phyloP scores from a whole-genome alignment of 2,329 filamentous ascomycete species.

The Monosporascus ibericus region DNA sequence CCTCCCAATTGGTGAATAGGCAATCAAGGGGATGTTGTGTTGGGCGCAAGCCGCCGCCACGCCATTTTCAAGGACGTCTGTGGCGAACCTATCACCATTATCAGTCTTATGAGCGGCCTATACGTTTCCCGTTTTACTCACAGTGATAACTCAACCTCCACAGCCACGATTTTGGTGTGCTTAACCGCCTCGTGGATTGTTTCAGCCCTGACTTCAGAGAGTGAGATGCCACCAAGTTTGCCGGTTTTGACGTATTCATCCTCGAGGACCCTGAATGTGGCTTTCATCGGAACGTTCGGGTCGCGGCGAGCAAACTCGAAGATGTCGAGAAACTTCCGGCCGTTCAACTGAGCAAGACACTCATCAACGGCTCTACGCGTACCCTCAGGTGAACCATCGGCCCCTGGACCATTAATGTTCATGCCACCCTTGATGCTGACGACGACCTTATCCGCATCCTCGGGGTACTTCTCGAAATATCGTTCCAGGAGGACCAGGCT shows the following conservation, averaged over 20 bases:
- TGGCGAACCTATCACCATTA: constrained; percentile 20
- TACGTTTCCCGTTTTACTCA: constrained; percentile 14
- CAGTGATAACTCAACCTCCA: constrained; percentile 50
- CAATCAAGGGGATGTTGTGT: constrained; percentile 31
- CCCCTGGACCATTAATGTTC: constrained; percentile 19
- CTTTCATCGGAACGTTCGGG: constrained; percentile 29
- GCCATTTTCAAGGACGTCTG: constrained; percentile 44
- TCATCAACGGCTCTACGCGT: constrained; percentile 45
- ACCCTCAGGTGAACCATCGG: constrained; percentile 42
- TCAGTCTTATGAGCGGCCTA: not conserved
- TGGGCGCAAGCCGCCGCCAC: constrained; percentile 43
- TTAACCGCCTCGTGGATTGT: constrained; percentile 43
- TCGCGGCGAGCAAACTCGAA: constrained; percentile 49
- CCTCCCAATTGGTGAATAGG: constrained; percentile 21
- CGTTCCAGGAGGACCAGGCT: constrained; percentile 45
- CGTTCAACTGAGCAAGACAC: constrained; percentile 33
- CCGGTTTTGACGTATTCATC: constrained; percentile 33
- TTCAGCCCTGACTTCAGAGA: constrained; percentile 33
- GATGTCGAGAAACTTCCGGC: constrained; percentile 46
- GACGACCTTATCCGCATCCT: constrained; percentile 48
- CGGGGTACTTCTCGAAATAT: constrained; percentile 50
- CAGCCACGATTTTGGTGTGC: constrained; percentile 37
- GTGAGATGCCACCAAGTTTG: constrained; percentile 33
- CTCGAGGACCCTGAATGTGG: constrained; percentile 27
- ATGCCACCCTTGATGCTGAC: constrained; percentile 50